phyloP scores from a whole-genome alignment of 768 basidiomycete genomes.

The Boletus subparvulus region DNA sequence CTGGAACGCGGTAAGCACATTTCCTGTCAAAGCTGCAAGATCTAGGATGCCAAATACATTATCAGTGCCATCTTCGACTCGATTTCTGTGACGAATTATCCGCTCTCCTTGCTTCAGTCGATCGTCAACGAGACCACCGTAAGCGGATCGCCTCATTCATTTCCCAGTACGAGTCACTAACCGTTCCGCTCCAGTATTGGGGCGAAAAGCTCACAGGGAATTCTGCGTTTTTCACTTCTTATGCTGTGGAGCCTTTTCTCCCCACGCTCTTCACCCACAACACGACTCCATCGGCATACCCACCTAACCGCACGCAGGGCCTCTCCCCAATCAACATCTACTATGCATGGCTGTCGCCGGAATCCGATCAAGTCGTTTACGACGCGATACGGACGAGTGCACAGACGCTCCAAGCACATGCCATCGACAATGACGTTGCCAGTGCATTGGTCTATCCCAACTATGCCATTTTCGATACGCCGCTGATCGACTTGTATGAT shows the following conservation, averaged over 20 bases:
- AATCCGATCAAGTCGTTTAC: slow-evolving; percentile 23
- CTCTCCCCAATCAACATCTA: slow-evolving; percentile 49
- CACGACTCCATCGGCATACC: slow-evolving; percentile 43
- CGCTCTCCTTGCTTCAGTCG: slow-evolving; percentile 14
- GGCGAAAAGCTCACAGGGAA: neutral
- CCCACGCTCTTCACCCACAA: slow-evolving; percentile 40
- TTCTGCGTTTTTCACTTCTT: slow-evolving; percentile 5
- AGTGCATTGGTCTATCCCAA: slow-evolving; percentile 50
- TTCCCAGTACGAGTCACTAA: neutral
- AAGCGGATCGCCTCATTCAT: neutral
- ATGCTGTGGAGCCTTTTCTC: slow-evolving; percentile 51
- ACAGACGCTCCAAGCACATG: slow-evolving; percentile 37
- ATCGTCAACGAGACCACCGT: slow-evolving; percentile 18
- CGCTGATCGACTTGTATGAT: slow-evolving; percentile 48
- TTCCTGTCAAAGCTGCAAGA: neutral
- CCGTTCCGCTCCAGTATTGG: slow-evolving; percentile 18
- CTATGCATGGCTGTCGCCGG: slow-evolving; percentile 11
- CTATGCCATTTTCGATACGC: slow-evolving; percentile 55
- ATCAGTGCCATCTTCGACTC: slow-evolving; percentile 7
- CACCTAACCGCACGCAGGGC: slow-evolving; percentile 37
- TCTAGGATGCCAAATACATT: neutral
- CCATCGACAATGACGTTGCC: slow-evolving; percentile 33
- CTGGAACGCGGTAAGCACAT: slow-evolving; percentile 1
- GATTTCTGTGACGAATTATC: slow-evolving; percentile 5
- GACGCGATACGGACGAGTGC: slow-evolving; percentile 39